Percentiles rank a stretch among this genome's conserved stretches.
Evolutionary conservation across 495 filamentous ascomycete species (phyloP).

Genomic region (Penicillium antarcticum): DNA sequence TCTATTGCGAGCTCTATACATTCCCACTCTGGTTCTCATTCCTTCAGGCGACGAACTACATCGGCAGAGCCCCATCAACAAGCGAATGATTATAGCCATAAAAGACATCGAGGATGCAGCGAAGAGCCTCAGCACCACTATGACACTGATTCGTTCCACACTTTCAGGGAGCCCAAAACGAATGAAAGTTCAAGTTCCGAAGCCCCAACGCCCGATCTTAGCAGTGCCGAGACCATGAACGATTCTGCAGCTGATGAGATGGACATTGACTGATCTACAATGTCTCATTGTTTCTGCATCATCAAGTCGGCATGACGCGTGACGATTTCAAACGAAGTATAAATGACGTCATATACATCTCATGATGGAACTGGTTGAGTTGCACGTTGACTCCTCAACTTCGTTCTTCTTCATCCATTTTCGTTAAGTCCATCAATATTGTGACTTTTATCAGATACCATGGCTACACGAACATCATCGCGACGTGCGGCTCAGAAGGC

Average conservation of each 20-base stretch:
- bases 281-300: neutral
- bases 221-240: constrained; percentile 4
- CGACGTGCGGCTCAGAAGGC: constrained; percentile 45
- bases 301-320: neutral
- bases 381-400: neutral
- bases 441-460: constrained; percentile 4
- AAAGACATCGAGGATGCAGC: constrained; percentile 25
- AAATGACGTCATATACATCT: constrained; percentile 25
- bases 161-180: constrained; percentile 13
- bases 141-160: constrained; percentile 7
- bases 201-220: constrained; percentile 14
- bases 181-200: constrained; percentile 24
- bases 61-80: constrained; percentile 8
- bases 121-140: constrained; percentile 10
- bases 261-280: constrained; percentile 28
- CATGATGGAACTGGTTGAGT: constrained; percentile 4
- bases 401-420: neutral
- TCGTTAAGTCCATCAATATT: neutral
- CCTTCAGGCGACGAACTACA: neutral
- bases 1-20: neutral
- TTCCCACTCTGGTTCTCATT: neutral
- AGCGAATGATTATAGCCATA: constrained; percentile 16
- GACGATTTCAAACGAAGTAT: constrained; percentile 17
- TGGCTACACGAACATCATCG: constrained; percentile 39
- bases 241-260: constrained; percentile 22